A percentile compares a stretch with the other conserved stretches of the same genome.
Evolutionary conservation across 192 early-diverging fungal genomes (phyloP).

Genomic region (Geosiphon pyriformis): DNA sequence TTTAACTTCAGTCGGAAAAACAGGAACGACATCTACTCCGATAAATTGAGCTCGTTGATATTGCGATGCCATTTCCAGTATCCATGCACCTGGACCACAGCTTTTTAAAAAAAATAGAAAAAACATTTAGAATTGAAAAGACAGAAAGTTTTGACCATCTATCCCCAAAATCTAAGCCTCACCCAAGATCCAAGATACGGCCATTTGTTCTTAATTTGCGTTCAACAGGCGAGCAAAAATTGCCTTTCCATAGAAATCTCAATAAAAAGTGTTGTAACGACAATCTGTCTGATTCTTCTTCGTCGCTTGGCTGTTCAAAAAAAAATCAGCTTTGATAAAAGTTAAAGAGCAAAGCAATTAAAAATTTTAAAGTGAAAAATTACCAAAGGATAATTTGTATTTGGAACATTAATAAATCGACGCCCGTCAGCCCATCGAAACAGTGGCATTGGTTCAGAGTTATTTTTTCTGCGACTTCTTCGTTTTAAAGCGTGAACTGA

Average conservation of each 20-base stretch:
- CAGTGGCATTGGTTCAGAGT: no score
- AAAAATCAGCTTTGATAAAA: no score
- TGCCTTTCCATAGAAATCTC: neutral
- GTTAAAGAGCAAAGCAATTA: neutral
- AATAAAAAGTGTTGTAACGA: neutral
- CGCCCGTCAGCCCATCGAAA: neutral
- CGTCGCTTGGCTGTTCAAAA: neutral
- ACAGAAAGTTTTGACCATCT: no score
- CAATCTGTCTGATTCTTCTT: neutral
- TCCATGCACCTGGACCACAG: constrained; percentile 4
- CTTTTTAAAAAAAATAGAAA: no score
- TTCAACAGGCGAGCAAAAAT: neutral
- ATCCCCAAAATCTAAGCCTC: no score
- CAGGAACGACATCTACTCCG: constrained; percentile 7
- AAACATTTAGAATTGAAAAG: no score
- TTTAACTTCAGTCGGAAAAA: constrained; percentile 5
- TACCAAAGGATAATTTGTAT: neutral
- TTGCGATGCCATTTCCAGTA: neutral
- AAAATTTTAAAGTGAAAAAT: neutral
- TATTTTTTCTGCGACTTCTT: no score
- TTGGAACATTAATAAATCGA: neutral
- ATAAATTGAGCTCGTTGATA: neutral
- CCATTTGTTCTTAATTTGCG: neutral
- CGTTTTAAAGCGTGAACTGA: no score
- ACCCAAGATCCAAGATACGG: neutral